Evolutionary conservation across 495 filamentous ascomycete species (phyloP), one percentile per base, ranked within the genome.

Genomic region (Thozetella sp.): DNA sequence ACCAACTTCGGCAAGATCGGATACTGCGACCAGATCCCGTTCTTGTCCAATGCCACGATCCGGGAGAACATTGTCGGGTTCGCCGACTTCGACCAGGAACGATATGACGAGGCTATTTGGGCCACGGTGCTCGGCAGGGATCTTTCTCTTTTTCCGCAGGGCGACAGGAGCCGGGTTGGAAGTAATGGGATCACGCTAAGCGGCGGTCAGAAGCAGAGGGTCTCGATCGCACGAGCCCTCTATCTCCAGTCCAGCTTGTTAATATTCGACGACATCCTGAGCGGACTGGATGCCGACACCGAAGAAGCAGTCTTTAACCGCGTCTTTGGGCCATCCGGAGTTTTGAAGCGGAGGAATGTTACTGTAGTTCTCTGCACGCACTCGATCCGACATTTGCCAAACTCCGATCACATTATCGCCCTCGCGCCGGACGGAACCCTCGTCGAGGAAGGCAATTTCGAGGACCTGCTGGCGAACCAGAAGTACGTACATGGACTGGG

Each of bases 181-280:
- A 85, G 79, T 70, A 83, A 84, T 56, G 88, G 86, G 1, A 77
- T 87, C 55, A 78, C 76, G 13, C 74, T 90, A 3, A 85, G 80
- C 60, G 86, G 86, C 13, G 88, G 88, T 0, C 88, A 90, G 61
- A 83, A 81, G 57, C 86, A 89, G 60, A 75, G 86, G 9, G 74
- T 89, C 55, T 53, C 61, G 0, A 27, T 64, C 13, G 61, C 61
- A 2, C 37, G 61, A 9, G 57, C 57, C 22, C 27, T 64, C 0
- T 64, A 64, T 25, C 25, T 55, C 3, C 24, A 34, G 11, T n/a
- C 48, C 15, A 25, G 46, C 22, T 23, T 56, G 0, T 43, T 57
- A 23, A 37, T 63, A 13, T 54, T 64, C 23, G 61, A 64, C 53
- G 61, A 64, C 37, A 52, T 60, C 34, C 52, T 64, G 9, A 86